Conservation (phyloP, 768 basidiomycete genomes). For the Tylopilus subfusipes region DNA sequence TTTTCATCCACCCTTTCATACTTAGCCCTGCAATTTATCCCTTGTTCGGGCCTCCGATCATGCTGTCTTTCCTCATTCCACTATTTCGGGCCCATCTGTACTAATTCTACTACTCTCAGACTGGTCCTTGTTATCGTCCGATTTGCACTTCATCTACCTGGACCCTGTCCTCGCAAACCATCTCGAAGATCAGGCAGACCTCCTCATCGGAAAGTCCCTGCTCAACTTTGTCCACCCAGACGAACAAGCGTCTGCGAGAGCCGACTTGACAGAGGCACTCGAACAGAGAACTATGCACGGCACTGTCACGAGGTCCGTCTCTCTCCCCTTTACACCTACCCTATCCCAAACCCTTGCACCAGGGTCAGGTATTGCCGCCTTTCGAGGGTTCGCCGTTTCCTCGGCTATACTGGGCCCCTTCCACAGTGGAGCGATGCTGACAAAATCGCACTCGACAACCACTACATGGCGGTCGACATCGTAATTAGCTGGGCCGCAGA, state of each 20-base stretch:
- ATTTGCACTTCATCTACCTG: slow-evolving; percentile 76
- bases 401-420: slow-evolving; percentile 62
- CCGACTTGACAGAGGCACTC: slow-evolving; percentile 72
- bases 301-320: slow-evolving; percentile 68
- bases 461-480: slow-evolving; percentile 86
- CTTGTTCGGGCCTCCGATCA: slow-evolving; percentile 25
- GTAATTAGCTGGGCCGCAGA: slow-evolving; percentile 90
- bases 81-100: slow-evolving; percentile 13
- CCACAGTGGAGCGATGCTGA: slow-evolving; percentile 61
- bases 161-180: slow-evolving; percentile 76
- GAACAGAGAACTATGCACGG: slow-evolving; percentile 75
- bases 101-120: slow-evolving; percentile 42
- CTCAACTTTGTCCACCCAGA: slow-evolving; percentile 82
- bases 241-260: slow-evolving; percentile 69
- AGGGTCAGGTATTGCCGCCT: slow-evolving; percentile 81
- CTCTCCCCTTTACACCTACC: slow-evolving; percentile 8
- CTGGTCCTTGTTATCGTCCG: slow-evolving; percentile 76
- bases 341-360: slow-evolving; percentile 22
- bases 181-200: slow-evolving; percentile 66
- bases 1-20: slow-evolving; percentile 5
- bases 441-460: slow-evolving; percentile 61
- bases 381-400: slow-evolving; percentile 63
- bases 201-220: slow-evolving; percentile 66
- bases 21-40: slow-evolving; percentile 4
- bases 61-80: slow-evolving; percentile 9